phyloP scores from a whole-genome alignment of 768 basidiomycete genomes.

The Termitomyces bulborhizus region DNA sequence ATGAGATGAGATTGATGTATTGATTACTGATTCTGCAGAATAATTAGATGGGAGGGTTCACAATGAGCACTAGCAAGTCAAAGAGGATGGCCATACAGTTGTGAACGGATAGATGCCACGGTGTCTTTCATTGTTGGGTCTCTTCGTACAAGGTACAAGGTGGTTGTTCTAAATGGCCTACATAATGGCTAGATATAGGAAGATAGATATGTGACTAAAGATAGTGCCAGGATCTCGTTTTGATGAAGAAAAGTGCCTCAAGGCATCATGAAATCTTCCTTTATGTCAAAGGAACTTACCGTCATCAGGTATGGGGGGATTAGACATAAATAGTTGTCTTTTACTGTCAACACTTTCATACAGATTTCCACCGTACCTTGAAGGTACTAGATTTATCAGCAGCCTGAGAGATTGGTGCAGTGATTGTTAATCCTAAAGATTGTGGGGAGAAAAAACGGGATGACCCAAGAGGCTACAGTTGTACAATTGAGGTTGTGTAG shows the following conservation, averaged over 20 bases:
- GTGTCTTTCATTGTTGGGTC: neutral
- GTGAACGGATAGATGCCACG: neutral
- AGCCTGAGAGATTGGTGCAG: neutral
- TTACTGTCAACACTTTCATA: too few species aligned
- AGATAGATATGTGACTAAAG: neutral
- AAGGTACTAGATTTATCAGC: too few species aligned
- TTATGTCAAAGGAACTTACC: neutral
- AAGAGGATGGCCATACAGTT: neutral
- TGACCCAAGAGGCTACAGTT: neutral
- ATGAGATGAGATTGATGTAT: neutral
- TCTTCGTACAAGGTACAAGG: neutral
- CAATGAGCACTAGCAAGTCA: neutral
- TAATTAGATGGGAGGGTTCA: neutral
- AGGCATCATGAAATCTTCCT: neutral
- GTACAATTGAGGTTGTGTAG: neutral
- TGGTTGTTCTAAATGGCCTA: neutral
- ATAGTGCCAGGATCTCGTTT: neutral
- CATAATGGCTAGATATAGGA: neutral
- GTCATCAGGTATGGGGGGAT: neutral
- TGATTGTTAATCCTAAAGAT: neutral
- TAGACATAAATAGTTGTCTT: neutral
- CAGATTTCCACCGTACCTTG: too few species aligned
- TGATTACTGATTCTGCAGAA: neutral
- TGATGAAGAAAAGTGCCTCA: neutral
- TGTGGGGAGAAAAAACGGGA: neutral